Evolutionary conservation across 768 basidiomycete genomes (phyloP).

Genomic region (Russula compacta): DNA sequence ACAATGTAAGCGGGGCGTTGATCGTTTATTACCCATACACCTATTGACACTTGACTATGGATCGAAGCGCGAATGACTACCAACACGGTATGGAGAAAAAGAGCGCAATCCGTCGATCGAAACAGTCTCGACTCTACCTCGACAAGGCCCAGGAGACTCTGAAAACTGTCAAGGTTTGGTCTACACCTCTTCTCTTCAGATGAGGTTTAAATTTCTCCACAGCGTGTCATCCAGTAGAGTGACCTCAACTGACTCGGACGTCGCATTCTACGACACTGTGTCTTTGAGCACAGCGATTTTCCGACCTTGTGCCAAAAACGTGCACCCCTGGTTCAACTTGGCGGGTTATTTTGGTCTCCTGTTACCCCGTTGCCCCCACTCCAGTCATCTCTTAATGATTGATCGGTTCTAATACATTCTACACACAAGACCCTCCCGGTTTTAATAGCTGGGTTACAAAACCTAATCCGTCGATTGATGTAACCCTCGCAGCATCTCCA

Average conservation of each 20-base stretch:
- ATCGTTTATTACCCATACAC: no score
- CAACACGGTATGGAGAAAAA: not conserved
- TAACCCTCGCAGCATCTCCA: not conserved
- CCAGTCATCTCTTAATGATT: not conserved
- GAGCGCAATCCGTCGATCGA: not conserved
- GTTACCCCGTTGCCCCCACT: not conserved
- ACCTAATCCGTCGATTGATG: not conserved
- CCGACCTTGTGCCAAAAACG: not conserved
- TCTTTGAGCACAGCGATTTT: not conserved
- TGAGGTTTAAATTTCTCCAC: not conserved
- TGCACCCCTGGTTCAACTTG: not conserved
- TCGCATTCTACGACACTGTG: not conserved
- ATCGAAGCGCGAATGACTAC: not conserved
- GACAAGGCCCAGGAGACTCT: not conserved
- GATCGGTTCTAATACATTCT: not conserved
- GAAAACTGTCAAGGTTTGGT: not conserved
- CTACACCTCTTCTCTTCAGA: not conserved
- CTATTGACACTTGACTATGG: not conserved
- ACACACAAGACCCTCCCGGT: not conserved
- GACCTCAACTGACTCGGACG: not conserved
- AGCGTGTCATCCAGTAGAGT: not conserved
- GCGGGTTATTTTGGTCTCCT: no score
- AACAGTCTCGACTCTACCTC: constrained; percentile 1
- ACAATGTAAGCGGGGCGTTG: not conserved
- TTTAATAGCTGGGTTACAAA: not conserved